Conservation (phyloP, 2,329 filamentous ascomycete genomes). For the Dothistroma septosporum region DNA sequence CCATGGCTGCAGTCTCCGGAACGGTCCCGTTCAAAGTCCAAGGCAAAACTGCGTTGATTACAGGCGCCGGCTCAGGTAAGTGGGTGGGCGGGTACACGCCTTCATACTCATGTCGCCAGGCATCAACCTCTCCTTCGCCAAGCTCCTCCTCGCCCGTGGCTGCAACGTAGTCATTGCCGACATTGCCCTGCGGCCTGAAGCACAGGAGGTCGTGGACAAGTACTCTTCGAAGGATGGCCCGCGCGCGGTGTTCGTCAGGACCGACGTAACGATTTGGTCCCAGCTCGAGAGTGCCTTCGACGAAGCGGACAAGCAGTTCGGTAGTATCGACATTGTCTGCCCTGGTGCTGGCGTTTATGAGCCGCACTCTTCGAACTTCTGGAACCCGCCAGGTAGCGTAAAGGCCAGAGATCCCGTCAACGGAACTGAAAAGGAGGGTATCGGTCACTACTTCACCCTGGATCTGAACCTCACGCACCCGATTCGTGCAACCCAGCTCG, state of each 20-base stretch:
- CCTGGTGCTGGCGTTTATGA: conserved; percentile 50
- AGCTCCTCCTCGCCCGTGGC: conserved; percentile 41
- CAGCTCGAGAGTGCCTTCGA: conserved; percentile 50
- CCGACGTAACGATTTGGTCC: conserved; percentile 49
- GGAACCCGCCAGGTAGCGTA: conserved; percentile 43
- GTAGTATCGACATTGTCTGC: conserved; percentile 45
- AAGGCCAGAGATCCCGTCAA: conserved; percentile 35
- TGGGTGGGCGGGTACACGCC: background rate
- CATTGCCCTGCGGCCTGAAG: conserved; percentile 46
- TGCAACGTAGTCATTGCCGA: conserved; percentile 50
- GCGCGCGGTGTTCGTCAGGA: conserved; percentile 43
- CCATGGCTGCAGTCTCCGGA: conserved; percentile 24
- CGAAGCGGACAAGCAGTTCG: conserved; percentile 47
- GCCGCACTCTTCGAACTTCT: conserved; percentile 47
- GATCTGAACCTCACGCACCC: conserved; percentile 50
- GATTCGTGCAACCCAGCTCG: conserved; percentile 46
- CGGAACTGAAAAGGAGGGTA: conserved; percentile 25
- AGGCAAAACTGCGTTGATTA: conserved; percentile 47
- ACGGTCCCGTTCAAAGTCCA: conserved; percentile 36
- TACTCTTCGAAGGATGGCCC: conserved; percentile 30
- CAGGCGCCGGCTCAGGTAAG: conserved; percentile 44
- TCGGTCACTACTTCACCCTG: conserved; percentile 37
- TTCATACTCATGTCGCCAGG: conserved; percentile 32
- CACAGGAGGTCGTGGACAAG: conserved; percentile 40
- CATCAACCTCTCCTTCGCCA: conserved; percentile 46